These are phyloP conservation scores for Talaromyces amestolkiae DNA, from an alignment of 2,329 filamentous ascomycete species.

Conservation along the genomic window DNA sequence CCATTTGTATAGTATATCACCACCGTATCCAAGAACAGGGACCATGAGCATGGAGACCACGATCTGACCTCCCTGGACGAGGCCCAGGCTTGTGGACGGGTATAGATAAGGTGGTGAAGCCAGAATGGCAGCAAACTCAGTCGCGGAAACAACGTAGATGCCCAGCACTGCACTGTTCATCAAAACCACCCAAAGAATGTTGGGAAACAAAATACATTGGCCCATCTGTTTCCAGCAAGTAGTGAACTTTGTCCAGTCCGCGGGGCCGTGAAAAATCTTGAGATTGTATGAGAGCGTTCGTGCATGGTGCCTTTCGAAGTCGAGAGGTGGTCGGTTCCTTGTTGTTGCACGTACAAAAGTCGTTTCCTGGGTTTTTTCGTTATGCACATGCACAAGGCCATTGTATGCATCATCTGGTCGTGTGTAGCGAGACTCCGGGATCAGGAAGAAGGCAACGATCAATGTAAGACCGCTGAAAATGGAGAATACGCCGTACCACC, in stretches of 20 bases:
- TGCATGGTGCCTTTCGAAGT: background rate
- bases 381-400: background rate
- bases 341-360: background rate
- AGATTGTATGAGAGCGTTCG: background rate
- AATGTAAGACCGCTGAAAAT: background rate
- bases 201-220: background rate
- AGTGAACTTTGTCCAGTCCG: background rate
- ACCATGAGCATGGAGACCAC: background rate
- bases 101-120: background rate
- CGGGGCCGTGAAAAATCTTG: background rate
- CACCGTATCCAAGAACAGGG: background rate
- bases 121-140: background rate
- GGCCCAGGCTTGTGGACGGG: background rate
- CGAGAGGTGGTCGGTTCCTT: background rate
- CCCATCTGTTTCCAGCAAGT: background rate
- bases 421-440: background rate
- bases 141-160: background rate
- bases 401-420: background rate
- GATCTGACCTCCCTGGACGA: background rate
- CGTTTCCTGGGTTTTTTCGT: background rate
- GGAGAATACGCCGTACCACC: background rate
- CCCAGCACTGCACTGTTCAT: background rate
- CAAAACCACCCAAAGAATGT: background rate
- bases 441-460: background rate
- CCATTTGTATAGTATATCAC: background rate